phyloP scores from a whole-genome alignment of 257 asterid genomes.

The Cynanchum wilfordii region DNA sequence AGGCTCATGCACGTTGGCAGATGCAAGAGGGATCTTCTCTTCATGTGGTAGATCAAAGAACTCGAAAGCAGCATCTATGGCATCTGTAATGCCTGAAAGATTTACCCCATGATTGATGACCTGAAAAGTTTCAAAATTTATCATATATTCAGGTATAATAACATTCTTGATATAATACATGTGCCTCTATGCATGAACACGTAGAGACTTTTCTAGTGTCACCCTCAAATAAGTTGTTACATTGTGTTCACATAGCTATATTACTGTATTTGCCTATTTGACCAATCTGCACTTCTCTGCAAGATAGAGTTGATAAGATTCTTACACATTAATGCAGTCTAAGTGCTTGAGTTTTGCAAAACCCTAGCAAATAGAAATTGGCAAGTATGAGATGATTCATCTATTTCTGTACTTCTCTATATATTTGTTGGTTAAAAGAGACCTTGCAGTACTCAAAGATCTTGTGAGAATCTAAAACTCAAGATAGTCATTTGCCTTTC shows the following conservation, averaged over 20 bases:
- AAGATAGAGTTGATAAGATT: background rate
- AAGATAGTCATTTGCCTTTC: too few relatives aligned
- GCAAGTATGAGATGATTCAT: background rate
- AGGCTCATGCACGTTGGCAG: constrained; percentile 41
- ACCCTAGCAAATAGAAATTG: background rate
- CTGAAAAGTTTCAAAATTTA: constrained; percentile 21
- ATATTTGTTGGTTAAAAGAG: background rate
- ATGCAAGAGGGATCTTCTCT: constrained; percentile 39
- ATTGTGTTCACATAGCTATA: background rate
- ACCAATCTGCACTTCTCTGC: background rate
- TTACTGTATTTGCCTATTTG: background rate
- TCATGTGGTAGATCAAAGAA: constrained; percentile 53
- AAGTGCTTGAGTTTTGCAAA: background rate
- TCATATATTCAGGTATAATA: background rate
- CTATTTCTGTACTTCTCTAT: background rate
- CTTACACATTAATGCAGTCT: background rate
- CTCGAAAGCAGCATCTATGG: constrained; percentile 44
- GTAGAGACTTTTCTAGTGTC: background rate
- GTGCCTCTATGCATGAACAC: background rate
- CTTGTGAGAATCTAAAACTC: background rate
- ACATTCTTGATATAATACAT: background rate
- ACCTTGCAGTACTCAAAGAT: background rate
- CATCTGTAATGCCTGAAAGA: constrained; percentile 29
- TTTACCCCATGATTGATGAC: constrained; percentile 63
- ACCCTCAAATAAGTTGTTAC: background rate